Evolutionary conservation across 306 rosid genomes (phyloP).

Genomic region (Prinsepia uniflora): DNA sequence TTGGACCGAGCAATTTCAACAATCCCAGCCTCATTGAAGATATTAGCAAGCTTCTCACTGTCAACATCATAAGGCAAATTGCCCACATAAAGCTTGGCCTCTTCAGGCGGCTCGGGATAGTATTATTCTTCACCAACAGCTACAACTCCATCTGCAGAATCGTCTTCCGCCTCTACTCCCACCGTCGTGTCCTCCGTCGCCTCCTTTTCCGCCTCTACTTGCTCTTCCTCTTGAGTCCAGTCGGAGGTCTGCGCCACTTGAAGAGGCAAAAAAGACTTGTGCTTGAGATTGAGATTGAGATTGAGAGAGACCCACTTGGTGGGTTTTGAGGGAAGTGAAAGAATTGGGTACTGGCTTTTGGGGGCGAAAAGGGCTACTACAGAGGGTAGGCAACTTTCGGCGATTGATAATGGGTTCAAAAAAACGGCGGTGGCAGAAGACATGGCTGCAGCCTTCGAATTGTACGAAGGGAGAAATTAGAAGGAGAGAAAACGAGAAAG

Average conservation of each 20-base stretch:
- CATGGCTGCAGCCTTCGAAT: conserved; percentile 29
- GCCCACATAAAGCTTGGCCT: conserved; percentile 45
- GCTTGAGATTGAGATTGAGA: too few species aligned
- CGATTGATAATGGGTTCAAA: conserved; percentile 28
- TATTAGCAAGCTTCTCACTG: conserved; percentile 36
- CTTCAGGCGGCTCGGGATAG: conserved; percentile 40
- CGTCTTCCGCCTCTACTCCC: too few species aligned
- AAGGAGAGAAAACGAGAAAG: conserved; percentile 9
- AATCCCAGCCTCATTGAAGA: too few species aligned
- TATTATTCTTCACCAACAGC: conserved; percentile 19
- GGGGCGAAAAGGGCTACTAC: too few species aligned
- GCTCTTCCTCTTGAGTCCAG: conserved; percentile 35
- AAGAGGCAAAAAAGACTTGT: too few species aligned
- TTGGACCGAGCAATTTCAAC: too few species aligned
- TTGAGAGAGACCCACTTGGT: too few species aligned
- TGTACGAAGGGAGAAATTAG: conserved; percentile 8
- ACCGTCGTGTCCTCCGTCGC: conserved; percentile 18
- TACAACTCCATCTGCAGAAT: too few species aligned
- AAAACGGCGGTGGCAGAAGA: conserved; percentile 24
- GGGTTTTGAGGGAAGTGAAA: conserved; percentile 29
- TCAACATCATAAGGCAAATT: conserved; percentile 39
- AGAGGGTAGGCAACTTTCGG: conserved; percentile 31
- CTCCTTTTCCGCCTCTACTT: conserved; percentile 4
- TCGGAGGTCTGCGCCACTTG: conserved; percentile 39
- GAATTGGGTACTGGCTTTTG: too few species aligned